Evolutionary conservation across 805 yeast genomes (phyloP).

Genomic region (Sugiyamaella smithiae): DNA sequence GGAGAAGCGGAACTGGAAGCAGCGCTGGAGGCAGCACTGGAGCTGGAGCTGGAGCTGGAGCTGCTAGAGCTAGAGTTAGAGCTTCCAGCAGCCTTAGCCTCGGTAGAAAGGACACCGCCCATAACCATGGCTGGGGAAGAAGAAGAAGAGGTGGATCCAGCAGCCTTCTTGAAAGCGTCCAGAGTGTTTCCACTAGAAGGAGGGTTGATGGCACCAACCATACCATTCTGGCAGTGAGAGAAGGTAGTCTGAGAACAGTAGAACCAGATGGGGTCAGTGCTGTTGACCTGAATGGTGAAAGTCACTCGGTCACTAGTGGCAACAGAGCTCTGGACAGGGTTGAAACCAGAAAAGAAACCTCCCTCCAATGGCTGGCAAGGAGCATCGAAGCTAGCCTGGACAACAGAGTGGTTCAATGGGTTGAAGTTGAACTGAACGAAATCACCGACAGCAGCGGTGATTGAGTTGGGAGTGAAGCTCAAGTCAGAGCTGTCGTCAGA

Average conservation of each 20-base stretch:
- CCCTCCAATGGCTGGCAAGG: slow-evolving; percentile 21
- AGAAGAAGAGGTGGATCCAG: slow-evolving; percentile 14
- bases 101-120: slow-evolving; percentile 14
- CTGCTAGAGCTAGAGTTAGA: slow-evolving; percentile 7
- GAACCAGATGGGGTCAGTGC: slow-evolving; percentile 26
- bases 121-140: slow-evolving; percentile 15
- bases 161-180: slow-evolving; percentile 14
- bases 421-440: slow-evolving; percentile 20
- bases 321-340: slow-evolving; percentile 7
- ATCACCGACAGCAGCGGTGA: slow-evolving; percentile 26
- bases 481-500: slow-evolving; percentile 11
- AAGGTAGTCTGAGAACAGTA: slow-evolving; percentile 25
- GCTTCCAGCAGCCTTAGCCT: slow-evolving; percentile 5
- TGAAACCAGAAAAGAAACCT: slow-evolving; percentile 25
- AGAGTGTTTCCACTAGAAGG: slow-evolving; percentile 18
- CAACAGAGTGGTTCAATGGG: slow-evolving; percentile 24
- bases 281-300: slow-evolving; percentile 20
- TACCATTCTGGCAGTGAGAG: slow-evolving; percentile 26
- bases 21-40: slow-evolving; percentile 1
- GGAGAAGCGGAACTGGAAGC: slow-evolving; percentile 6
- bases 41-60: slow-evolving; percentile 8
- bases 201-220: slow-evolving; percentile 29
- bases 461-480: slow-evolving; percentile 18
- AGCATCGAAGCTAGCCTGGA: slow-evolving; percentile 21
- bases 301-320: slow-evolving; percentile 12